These are phyloP conservation scores for Globisporangium radiosum DNA, from an alignment of 352 stramenopile genomes.

Conservation along the genomic window DNA sequence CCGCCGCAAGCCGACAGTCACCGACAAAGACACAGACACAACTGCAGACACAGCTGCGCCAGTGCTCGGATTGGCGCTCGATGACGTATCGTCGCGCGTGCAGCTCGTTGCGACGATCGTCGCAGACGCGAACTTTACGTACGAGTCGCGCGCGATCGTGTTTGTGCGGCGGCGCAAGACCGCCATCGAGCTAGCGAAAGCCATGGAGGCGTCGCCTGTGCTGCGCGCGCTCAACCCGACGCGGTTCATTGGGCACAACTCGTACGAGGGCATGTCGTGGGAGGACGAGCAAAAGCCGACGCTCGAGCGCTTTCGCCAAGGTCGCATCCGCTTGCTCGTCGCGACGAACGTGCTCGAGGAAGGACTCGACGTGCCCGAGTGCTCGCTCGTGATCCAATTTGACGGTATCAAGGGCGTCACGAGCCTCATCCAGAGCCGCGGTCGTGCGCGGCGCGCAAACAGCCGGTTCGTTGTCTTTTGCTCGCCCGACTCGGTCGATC, in stretches of 20 bases:
- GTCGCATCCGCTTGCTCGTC: conserved; percentile 59
- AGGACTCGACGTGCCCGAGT: conserved; percentile 71
- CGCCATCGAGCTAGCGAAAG: conserved; percentile 56
- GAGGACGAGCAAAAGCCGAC: conserved; percentile 73
- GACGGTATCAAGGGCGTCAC: conserved; percentile 63
- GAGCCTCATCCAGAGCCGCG: conserved; percentile 74
- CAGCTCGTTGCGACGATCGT: conserved; percentile 44
- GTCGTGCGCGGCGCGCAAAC: conserved; percentile 45
- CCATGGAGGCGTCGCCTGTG: conserved; percentile 51
- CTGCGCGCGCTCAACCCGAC: conserved; percentile 60
- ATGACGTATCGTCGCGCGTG: conserved; percentile 52
- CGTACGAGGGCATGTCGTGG: conserved; percentile 77
- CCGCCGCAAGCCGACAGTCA: background rate
- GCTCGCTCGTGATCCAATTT: conserved; percentile 73
- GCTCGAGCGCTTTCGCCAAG: conserved; percentile 58
- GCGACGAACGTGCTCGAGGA: conserved; percentile 80
- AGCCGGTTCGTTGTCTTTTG: conserved; percentile 73
- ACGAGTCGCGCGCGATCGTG: conserved; percentile 66
- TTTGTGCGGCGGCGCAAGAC: conserved; percentile 68
- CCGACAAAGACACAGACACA: background rate
- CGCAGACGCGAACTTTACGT: conserved; percentile 29
- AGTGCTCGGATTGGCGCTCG: background rate
- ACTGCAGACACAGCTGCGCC: background rate
- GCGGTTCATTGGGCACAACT: conserved; percentile 73
- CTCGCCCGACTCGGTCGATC: conserved; percentile 25